Base-by-base conservation (phyloP, 768 basidiomycete species). In the Tricholoma sp. region DNA sequence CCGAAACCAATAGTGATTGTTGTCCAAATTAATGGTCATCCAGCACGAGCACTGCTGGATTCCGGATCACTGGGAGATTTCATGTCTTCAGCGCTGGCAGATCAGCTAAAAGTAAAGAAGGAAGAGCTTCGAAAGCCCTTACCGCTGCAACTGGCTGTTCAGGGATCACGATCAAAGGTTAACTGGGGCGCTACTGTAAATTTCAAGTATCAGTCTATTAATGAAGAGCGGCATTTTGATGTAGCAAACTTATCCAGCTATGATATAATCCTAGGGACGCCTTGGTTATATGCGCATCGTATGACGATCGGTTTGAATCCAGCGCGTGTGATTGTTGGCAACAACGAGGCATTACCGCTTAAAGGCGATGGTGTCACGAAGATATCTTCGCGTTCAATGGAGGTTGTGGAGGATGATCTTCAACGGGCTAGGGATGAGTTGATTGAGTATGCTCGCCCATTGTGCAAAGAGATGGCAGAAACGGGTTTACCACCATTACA, bases 51-150 rank as follows among this genome's bases (percentile, higher is more conserved):
- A 0, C 55, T 79, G 8, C 31, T 77, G 0, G 75, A 77, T 53
- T 65, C 67, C 0, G 76, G 75, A 0, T 76, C 72, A 0, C 54
- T 74, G 0, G 74, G 74, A 0, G 77, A 80, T 56, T 77, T 80
- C 53, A 68, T 80, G 31, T 74, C 74, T 0, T 60, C 70, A 0
- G 68, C 62, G 0, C 20, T 77, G 0, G 72, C 68, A 0, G 70
- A 75, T 52, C 77, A 79, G 58, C 56, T 79, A 2, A 63, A 65
- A 1, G 36, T 74, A 0, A 54, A 62, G 34, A 55, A 53, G 1
- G 55, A 59, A 0, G 57, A 61, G 10, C 59, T 79, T 1, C 65
- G 50, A 0, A 65, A 66, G 28, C 76, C 72, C 2, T 18, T 79
- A 2, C 54, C 66, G 0, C 47, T 79, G 0, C 72, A 76, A 13